These are phyloP conservation scores for Aphanomyces astaci DNA, from an alignment of 352 stramenopile genomes.

Conservation along the genomic window DNA sequence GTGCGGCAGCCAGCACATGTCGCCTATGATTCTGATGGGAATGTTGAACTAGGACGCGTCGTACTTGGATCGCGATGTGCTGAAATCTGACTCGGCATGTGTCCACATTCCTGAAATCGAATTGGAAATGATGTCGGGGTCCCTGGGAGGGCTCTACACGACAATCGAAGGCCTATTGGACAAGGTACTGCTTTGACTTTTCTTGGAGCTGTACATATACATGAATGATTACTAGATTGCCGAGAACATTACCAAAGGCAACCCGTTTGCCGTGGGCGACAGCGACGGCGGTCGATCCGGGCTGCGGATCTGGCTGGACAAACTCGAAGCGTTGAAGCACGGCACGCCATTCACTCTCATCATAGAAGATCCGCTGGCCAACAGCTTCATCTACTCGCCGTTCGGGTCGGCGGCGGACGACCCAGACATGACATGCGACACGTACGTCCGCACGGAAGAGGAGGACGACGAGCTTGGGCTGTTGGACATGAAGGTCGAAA, in stretches of 20 bases:
- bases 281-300: conserved; percentile 52
- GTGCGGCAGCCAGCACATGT: too few relatives aligned
- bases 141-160: conserved; percentile 86
- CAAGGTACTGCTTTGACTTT: too few relatives aligned
- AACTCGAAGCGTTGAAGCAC: conserved; percentile 44
- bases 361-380: conserved; percentile 85
- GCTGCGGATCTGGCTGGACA: conserved; percentile 44
- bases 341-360: conserved; percentile 85
- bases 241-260: conserved; percentile 62
- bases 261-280: conserved; percentile 81
- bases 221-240: conserved; percentile 48
- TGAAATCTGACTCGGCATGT: conserved; percentile 86
- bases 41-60: conserved; percentile 30
- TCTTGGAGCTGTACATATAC: too few relatives aligned
- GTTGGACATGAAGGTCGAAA: conserved; percentile 89
- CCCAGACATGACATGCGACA: conserved; percentile 59
- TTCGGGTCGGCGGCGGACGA: conserved; percentile 44
- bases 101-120: conserved; percentile 88
- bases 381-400: conserved; percentile 85
- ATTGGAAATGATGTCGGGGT: conserved; percentile 83
- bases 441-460: conserved; percentile 82
- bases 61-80: conserved; percentile 84
- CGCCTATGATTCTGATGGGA: too few relatives aligned
- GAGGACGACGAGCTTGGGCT: conserved; percentile 91
- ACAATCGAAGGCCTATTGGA: conserved; percentile 89